phyloP scores from a whole-genome alignment of 306 rosid species.

The Trifolium pratense region DNA sequence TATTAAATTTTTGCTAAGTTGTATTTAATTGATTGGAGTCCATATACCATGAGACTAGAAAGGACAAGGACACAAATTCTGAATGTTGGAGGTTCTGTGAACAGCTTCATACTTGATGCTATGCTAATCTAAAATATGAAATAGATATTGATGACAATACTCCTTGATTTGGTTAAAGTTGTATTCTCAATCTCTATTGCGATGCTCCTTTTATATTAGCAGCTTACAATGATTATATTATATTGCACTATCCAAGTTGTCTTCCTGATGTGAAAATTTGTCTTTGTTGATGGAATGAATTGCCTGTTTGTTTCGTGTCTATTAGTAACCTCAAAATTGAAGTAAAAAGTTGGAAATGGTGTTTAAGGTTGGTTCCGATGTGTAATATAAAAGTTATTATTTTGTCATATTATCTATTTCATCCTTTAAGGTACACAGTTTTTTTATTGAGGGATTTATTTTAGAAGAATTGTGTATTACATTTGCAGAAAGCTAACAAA shows the following conservation, averaged over 20 bases:
- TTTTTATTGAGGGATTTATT: slow-evolving; percentile 11
- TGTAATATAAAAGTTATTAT: slow-evolving; percentile 22
- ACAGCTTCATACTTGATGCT: slow-evolving; percentile 14
- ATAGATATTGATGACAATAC: not conserved
- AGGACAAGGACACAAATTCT: not conserved
- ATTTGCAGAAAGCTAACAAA: slow-evolving; percentile 91
- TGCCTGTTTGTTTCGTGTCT: slow-evolving; percentile 19
- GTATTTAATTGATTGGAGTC: slow-evolving; percentile 22
- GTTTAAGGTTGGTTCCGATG: slow-evolving; percentile 10
- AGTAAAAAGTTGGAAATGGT: slow-evolving; percentile 19
- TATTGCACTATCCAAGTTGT: slow-evolving; percentile 22
- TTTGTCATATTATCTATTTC: slow-evolving; percentile 22
- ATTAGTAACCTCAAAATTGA: slow-evolving; percentile 17
- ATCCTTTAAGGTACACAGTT: slow-evolving; percentile 1
- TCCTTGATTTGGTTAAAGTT: not conserved
- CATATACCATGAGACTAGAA: slow-evolving; percentile 13
- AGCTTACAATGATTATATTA: slow-evolving; percentile 31
- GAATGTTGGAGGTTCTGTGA: slow-evolving; percentile 15
- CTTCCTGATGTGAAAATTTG: slow-evolving; percentile 24
- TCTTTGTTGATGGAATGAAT: slow-evolving; percentile 4
- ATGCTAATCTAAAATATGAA: slow-evolving; percentile 25
- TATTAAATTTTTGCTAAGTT: slow-evolving; percentile 1
- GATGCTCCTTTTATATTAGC: slow-evolving; percentile 18
- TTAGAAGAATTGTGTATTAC: slow-evolving; percentile 6
- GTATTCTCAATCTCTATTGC: not conserved